Evolutionary conservation across 257 asterid species (phyloP), one percentile per base, ranked within the genome.

Genomic region (Plectranthus barbatus): DNA sequence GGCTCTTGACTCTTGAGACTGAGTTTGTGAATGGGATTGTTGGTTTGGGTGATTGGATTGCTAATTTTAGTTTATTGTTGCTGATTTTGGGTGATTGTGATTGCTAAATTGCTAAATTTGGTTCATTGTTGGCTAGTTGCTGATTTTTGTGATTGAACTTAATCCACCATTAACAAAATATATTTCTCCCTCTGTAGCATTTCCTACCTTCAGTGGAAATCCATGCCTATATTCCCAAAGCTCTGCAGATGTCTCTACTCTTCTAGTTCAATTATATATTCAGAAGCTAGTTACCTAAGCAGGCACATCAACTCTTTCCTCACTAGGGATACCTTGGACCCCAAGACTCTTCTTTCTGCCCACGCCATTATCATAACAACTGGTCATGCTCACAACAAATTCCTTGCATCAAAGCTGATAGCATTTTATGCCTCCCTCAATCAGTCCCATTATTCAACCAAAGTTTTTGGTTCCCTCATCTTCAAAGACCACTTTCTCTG

Each of bases 341-440:
- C 59, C 21, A 69, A 36, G 60, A 40, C 72, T 45, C 84, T 86
- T 68, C 75, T 64, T 60, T 46, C 79, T 52, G 69, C 72, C 23
- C 95, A 86, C 36, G 86, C 87, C 36, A 66, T 67, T 72, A 64
- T 81, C 34, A 71, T 81, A 46, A 68, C 91, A 46, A 73, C 84
- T 0, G 94, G 89, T 0, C 77, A 84, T 20, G 57, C 74, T 5
- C 68, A 72, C 60, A 84, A 89, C 44, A 79, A 67, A 31, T 86
- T 82, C 79, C 51, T 86, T 21, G 84, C 91, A 17, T 76, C 91
- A 10, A 89, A 89, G 74, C 80, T 89, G 59, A 81, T 89, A 24
- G 82, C 88, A 34, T 79, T 73, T 24, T 90, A 90, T 56, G 87
- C 92, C 39, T 57, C 85, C 5, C 74, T 69, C 34, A 74, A 76